phyloP scores from a whole-genome alignment of 192 early-diverging fungal species.

The Backusella parvicylindrica region DNA sequence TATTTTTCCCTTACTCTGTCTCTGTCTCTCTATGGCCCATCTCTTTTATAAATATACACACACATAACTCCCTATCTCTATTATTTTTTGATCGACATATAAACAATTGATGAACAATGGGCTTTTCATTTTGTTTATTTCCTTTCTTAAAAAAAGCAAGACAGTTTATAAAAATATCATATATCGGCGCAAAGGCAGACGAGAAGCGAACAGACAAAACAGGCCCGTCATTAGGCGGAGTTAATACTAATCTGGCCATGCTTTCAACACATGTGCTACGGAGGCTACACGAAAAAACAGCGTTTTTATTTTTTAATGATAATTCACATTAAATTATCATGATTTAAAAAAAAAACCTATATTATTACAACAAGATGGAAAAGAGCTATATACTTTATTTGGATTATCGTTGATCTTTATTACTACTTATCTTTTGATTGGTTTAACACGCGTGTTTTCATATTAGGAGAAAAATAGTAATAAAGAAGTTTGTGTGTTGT shows the following conservation, averaged over 20 bases:
- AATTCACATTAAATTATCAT: background rate
- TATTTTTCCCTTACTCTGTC: background rate
- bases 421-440: background rate
- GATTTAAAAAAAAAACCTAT: background rate
- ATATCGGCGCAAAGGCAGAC: background rate
- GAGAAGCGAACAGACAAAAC: background rate
- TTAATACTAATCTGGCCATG: conserved; percentile 3
- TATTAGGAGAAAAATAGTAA: background rate
- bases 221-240: background rate
- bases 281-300: background rate
- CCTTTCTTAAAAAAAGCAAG: background rate
- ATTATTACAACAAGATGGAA: background rate
- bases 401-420: background rate
- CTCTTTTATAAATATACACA: background rate
- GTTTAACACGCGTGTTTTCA: background rate
- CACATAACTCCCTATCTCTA: background rate
- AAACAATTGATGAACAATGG: background rate
- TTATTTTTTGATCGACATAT: background rate
- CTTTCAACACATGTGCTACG: conserved; percentile 1
- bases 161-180: background rate
- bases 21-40: background rate
- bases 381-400: background rate
- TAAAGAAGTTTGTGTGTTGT: background rate
- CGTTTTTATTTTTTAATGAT: background rate
- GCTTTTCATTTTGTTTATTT: background rate